Evolutionary conservation across 371 early-diverging fungal genomes (phyloP).

Genomic region (Mycotypha africana): DNA sequence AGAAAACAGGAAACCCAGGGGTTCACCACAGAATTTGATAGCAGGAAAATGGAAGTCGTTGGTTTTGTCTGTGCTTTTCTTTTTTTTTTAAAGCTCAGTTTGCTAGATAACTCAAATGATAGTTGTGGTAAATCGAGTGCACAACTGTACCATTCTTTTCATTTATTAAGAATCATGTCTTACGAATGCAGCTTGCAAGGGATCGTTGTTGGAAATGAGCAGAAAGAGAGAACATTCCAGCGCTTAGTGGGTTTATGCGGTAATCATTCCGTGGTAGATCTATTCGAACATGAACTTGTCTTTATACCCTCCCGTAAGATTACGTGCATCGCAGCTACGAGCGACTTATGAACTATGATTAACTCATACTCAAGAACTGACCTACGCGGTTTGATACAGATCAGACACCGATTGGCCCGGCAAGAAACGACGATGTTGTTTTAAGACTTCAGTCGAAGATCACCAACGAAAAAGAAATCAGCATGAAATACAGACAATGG

Average conservation of each 20-base stretch:
- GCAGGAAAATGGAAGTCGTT: too few relatives aligned
- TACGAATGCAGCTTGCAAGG: constrained; percentile 48
- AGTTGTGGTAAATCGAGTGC: background rate
- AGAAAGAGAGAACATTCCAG: constrained; percentile 32
- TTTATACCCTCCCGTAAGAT: constrained; percentile 44
- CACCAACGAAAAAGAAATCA: constrained; percentile 31
- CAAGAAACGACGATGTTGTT: constrained; percentile 46
- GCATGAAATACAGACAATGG: constrained; percentile 42
- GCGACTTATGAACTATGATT: too few relatives aligned
- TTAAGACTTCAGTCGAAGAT: constrained; percentile 39
- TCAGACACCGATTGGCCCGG: constrained; percentile 44
- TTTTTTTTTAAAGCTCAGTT: background rate
- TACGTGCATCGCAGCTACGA: too few relatives aligned
- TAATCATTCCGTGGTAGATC: constrained; percentile 31
- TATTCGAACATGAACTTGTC: constrained; percentile 44
- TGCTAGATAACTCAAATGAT: background rate
- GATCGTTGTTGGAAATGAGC: constrained; percentile 25
- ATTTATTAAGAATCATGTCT: constrained; percentile 23
- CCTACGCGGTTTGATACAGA: constrained; percentile 27
- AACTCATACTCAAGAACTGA: too few relatives aligned
- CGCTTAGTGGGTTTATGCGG: constrained; percentile 42
- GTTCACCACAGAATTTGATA: too few relatives aligned
- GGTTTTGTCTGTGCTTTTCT: too few relatives aligned
- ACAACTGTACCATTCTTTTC: background rate
- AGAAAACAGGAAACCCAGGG: background rate